These are phyloP conservation scores for Acacia acuminata DNA, from an alignment of 306 rosid species.

Conservation along the genomic window DNA sequence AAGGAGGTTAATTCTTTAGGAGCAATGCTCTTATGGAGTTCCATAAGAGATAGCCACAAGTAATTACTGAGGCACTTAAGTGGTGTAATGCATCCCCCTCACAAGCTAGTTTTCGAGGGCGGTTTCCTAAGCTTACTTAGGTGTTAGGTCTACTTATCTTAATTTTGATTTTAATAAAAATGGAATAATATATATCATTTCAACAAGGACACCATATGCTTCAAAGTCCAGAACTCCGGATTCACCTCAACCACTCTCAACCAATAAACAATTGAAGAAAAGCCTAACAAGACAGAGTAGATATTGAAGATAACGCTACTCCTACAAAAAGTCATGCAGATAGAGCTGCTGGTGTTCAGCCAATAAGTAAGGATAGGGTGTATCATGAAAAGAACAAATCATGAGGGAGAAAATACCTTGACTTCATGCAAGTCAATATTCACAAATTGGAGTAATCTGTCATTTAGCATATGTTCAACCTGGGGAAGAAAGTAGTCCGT, in stretches of 20 bases:
- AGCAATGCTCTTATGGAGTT: not conserved
- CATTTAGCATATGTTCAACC: slow-evolving; percentile 99
- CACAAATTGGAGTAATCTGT: slow-evolving; percentile 94
- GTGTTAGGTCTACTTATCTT: not conserved
- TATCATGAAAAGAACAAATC: not conserved
- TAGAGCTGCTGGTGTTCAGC: not conserved
- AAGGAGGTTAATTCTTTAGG: not conserved
- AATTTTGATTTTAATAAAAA: slow-evolving; percentile 3
- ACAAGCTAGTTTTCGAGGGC: not conserved
- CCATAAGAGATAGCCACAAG: not conserved
- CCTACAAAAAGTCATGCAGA: not conserved
- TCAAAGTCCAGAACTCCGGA: not conserved
- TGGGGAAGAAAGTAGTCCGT: slow-evolving; percentile 38
- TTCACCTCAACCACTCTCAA: slow-evolving; percentile 3
- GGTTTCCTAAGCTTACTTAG: not conserved
- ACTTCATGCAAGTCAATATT: slow-evolving; percentile 93
- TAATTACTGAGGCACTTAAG: not conserved
- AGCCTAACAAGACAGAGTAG: slow-evolving; percentile 19
- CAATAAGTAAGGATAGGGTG: slow-evolving; percentile 11
- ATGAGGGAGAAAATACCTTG: slow-evolving; percentile 62
- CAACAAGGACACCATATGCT: slow-evolving; percentile 18
- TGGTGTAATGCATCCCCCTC: not conserved
- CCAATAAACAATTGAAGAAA: slow-evolving; percentile 17
- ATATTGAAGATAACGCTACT: slow-evolving; percentile 7
- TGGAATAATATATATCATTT: slow-evolving; percentile 11